A percentile compares a stretch with the other conserved stretches of the same genome.
phyloP scores from a whole-genome alignment of 2,329 filamentous ascomycete species.

The Corynespora cassiicola region DNA sequence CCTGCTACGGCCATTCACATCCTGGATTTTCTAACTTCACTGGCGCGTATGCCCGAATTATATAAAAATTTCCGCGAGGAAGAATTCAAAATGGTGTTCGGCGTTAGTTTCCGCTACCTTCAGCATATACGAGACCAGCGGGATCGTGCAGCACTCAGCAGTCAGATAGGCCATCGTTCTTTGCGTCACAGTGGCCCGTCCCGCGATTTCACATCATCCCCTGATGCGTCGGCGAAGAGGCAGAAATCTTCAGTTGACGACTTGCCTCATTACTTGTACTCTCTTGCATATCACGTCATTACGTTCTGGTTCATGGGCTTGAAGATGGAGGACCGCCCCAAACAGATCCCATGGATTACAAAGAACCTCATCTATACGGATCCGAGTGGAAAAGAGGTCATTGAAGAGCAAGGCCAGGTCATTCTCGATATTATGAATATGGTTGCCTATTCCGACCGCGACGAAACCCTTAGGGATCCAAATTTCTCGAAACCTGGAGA shows the following conservation, averaged over 20 bases:
- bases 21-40: conserved; percentile 88
- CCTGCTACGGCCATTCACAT: conserved; percentile 92
- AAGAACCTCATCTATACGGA: conserved; percentile 82
- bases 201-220: conserved; percentile 46
- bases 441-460: conserved; percentile 82
- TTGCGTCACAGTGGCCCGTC: conserved; percentile 52
- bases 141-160: conserved; percentile 42
- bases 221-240: conserved; percentile 43
- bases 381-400: conserved; percentile 72
- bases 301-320: conserved; percentile 96
- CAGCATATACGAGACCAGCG: conserved; percentile 79
- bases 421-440: conserved; percentile 95
- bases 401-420: conserved; percentile 90
- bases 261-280: conserved; percentile 91
- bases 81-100: conserved; percentile 93
- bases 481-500: conserved; percentile 70
- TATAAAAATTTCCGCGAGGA: conserved; percentile 90
- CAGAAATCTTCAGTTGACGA: conserved; percentile 67
- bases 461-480: conserved; percentile 73
- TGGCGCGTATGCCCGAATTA: conserved; percentile 82
- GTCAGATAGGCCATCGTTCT: conserved; percentile 43
- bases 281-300: conserved; percentile 92
- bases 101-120: conserved; percentile 91
- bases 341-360: conserved; percentile 88
- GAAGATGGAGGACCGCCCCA: conserved; percentile 81